Evolutionary conservation across 306 rosid genomes (phyloP).

Genomic region (Castanea sativa): DNA sequence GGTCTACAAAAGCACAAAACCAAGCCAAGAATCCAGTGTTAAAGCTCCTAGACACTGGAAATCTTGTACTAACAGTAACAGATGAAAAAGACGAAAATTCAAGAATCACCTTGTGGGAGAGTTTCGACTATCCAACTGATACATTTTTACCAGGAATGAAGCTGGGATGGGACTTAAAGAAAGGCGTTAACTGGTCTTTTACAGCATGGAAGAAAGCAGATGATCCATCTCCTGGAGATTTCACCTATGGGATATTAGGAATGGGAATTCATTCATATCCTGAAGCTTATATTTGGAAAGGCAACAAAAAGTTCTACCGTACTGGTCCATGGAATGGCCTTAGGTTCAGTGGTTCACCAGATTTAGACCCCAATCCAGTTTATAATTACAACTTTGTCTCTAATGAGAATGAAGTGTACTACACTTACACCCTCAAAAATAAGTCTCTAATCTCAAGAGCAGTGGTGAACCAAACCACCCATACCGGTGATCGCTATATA

Average conservation of each 20-base stretch:
- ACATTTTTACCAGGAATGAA: conserved; percentile 39
- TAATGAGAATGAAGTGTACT: conserved; percentile 35
- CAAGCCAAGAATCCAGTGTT: conserved; percentile 20
- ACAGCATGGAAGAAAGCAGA: conserved; percentile 34
- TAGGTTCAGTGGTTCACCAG: conserved; percentile 20
- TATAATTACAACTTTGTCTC: conserved; percentile 11
- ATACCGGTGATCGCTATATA: not conserved
- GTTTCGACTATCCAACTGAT: no score
- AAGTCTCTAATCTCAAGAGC: not conserved
- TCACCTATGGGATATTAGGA: conserved; percentile 20
- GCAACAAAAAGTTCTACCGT: conserved; percentile 20
- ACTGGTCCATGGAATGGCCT: conserved; percentile 43
- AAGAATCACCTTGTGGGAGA: not conserved
- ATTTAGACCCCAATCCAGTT: conserved; percentile 12
- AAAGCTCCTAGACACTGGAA: conserved; percentile 50
- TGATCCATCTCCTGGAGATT: conserved; percentile 36
- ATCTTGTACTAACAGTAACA: conserved; percentile 35
- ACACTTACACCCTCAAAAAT: not conserved
- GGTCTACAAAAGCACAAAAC: conserved; percentile 31
- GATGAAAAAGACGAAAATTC: conserved; percentile 17
- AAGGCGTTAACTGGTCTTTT: conserved; percentile 15
- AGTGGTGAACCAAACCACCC: not conserved
- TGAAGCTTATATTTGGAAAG: conserved; percentile 28
- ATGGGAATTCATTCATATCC: conserved; percentile 9
- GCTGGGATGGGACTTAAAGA: conserved; percentile 31